Conservation (phyloP, 1,284 basidiomycete genomes). For the Apiotrichum gamsii region DNA sequence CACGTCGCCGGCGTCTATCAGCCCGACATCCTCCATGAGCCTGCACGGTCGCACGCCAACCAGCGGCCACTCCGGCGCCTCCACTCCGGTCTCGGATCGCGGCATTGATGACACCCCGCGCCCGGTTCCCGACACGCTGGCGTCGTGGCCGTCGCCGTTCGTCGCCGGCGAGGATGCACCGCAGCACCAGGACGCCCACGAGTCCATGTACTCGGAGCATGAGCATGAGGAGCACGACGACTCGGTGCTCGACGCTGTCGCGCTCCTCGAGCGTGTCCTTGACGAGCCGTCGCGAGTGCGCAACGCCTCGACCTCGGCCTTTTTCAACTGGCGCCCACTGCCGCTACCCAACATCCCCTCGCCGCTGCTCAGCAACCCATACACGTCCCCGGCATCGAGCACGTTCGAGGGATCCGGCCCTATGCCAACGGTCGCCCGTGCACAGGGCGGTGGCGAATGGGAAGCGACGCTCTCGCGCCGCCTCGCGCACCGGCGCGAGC, state of each 20-base stretch:
- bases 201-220: background rate
- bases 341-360: background rate
- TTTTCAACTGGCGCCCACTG: conserved; percentile 26
- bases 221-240: background rate
- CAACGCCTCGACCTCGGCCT: conserved; percentile 13
- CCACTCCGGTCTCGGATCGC: background rate
- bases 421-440: conserved; percentile 39
- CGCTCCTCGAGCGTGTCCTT: conserved; percentile 9
- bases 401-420: conserved; percentile 12
- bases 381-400: conserved; percentile 16
- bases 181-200: background rate
- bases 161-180: background rate
- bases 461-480: conserved; percentile 37
- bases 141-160: background rate
- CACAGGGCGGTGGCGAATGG: conserved; percentile 39
- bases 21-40: background rate
- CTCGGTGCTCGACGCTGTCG: conserved; percentile 1
- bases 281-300: conserved; percentile 1
- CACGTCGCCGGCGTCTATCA: background rate
- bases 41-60: background rate
- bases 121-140: background rate
- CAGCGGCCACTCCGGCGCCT: background rate
- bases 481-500: conserved; percentile 33
- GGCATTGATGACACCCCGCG: background rate
- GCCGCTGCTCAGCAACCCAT: conserved; percentile 5